phyloP scores from a whole-genome alignment of 495 filamentous ascomycete species.

The Penicillium parvum region DNA sequence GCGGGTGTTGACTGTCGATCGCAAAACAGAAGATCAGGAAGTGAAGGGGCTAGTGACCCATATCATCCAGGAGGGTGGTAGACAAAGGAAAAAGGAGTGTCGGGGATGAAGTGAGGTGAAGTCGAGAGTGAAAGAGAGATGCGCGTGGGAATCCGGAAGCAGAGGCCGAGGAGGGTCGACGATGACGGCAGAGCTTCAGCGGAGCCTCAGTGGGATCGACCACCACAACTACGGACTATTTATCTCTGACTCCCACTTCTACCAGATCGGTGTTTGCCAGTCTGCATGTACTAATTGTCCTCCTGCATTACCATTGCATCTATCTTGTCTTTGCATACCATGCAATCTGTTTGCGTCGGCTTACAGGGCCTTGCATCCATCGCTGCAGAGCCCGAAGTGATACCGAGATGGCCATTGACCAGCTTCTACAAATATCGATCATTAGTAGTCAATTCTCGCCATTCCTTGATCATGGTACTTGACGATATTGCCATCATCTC shows the following conservation, averaged over 20 bases:
- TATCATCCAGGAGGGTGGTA: background rate
- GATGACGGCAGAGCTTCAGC: slow-evolving; percentile 24
- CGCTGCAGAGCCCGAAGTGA: no score
- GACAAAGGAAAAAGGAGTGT: background rate
- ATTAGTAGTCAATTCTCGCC: no score
- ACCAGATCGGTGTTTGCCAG: slow-evolving; percentile 1
- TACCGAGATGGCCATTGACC: no score
- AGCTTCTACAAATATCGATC: no score
- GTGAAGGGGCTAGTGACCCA: background rate
- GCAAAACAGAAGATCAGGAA: background rate
- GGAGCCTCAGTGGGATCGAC: slow-evolving; percentile 9
- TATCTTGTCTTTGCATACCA: slow-evolving; percentile 8
- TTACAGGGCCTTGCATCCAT: slow-evolving; percentile 1
- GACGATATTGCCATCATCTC: no score
- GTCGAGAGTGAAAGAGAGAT: slow-evolving; percentile 9
- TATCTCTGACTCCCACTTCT: no score
- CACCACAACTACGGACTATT: background rate
- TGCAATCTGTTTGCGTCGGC: slow-evolving; percentile 4
- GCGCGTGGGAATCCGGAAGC: slow-evolving; percentile 14
- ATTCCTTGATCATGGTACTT: no score
- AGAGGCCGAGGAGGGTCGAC: slow-evolving; percentile 14
- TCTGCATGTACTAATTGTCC: background rate
- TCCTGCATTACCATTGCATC: background rate
- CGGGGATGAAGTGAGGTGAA: slow-evolving; percentile 1
- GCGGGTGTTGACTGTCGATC: slow-evolving; percentile 17